These are phyloP conservation scores for Heterobasidion parviporum DNA, from an alignment of 1,284 basidiomycete genomes.

Conservation along the genomic window DNA sequence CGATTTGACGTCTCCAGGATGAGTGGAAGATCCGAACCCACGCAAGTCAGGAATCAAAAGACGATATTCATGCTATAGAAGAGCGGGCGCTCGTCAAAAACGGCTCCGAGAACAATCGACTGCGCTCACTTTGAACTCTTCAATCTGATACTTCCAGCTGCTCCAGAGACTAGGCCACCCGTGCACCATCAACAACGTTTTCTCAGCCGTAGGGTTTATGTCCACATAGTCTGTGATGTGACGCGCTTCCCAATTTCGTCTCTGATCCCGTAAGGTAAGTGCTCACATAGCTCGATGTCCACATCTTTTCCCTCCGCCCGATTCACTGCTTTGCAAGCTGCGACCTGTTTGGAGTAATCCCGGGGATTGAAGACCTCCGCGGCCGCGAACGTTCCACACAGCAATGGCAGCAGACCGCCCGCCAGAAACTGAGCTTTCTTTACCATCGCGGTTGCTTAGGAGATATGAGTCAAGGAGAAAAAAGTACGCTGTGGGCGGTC, in stretches of 20 bases:
- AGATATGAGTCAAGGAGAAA: too few species aligned
- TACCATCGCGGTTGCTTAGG: too few species aligned
- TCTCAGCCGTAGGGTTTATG: constrained; percentile 41
- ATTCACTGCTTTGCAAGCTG: constrained; percentile 29
- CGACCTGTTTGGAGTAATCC: constrained; percentile 25
- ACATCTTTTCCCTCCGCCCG: constrained; percentile 21
- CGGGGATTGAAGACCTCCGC: constrained; percentile 27
- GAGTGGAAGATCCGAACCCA: constrained; percentile 59
- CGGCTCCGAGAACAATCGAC: not conserved
- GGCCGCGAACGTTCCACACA: not conserved
- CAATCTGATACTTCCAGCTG: constrained; percentile 61
- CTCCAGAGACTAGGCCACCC: constrained; percentile 73
- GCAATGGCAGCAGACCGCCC: too few species aligned
- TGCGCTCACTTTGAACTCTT: constrained; percentile 42
- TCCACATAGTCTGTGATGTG: constrained; percentile 48
- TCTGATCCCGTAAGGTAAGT: not conserved
- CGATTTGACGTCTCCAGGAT: constrained; percentile 50
- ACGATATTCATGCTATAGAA: constrained; percentile 42
- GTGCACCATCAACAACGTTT: constrained; percentile 56
- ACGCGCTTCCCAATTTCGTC: too few species aligned
- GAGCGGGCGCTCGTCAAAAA: constrained; percentile 1
- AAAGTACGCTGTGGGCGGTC: too few species aligned
- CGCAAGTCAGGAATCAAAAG: constrained; percentile 53
- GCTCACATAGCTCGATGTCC: constrained; percentile 31
- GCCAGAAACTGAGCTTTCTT: too few species aligned